A percentile compares a stretch with the other conserved stretches of the same genome.
These are phyloP conservation scores for Candida sonorensis DNA, from an alignment of 805 yeast genomes.

Conservation along the genomic window DNA sequence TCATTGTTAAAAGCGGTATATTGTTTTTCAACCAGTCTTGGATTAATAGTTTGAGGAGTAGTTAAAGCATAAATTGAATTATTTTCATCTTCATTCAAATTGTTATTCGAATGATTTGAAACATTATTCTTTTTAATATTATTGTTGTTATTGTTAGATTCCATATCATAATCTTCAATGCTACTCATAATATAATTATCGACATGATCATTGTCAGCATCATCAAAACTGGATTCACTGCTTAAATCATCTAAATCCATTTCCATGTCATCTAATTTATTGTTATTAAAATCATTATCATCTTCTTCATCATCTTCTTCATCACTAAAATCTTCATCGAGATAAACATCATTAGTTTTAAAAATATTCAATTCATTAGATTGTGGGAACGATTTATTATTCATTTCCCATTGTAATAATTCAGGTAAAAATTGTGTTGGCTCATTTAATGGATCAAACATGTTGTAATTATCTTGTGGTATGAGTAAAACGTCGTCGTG, in stretches of 20 bases:
- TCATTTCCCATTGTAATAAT: slow-evolving; percentile 21
- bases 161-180: slow-evolving; percentile 2
- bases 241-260: slow-evolving; percentile 25
- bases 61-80: slow-evolving; percentile 24
- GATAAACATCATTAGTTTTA: slow-evolving; percentile 23
- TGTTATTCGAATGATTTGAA: no score
- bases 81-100: slow-evolving; percentile 2
- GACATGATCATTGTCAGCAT: slow-evolving; percentile 17
- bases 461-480: slow-evolving; percentile 24
- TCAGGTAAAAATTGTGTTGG: slow-evolving; percentile 22
- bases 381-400: slow-evolving; percentile 22
- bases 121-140: no score
- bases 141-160: neutral
- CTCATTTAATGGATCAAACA: slow-evolving; percentile 22
- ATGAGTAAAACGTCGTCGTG: slow-evolving; percentile 25
- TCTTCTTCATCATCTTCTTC: slow-evolving; percentile 28
- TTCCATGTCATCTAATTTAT: slow-evolving; percentile 25
- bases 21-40: slow-evolving; percentile 16
- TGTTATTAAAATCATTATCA: slow-evolving; percentile 13
- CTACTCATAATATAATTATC: slow-evolving; percentile 14
- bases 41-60: slow-evolving; percentile 22
- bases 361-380: slow-evolving; percentile 27
- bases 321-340: slow-evolving; percentile 24
- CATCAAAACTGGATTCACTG: slow-evolving; percentile 20
- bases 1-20: neutral